Evolutionary conservation across 2,329 filamentous ascomycete species (phyloP).

Genomic region (Gnomoniopsis smithogilvyi): DNA sequence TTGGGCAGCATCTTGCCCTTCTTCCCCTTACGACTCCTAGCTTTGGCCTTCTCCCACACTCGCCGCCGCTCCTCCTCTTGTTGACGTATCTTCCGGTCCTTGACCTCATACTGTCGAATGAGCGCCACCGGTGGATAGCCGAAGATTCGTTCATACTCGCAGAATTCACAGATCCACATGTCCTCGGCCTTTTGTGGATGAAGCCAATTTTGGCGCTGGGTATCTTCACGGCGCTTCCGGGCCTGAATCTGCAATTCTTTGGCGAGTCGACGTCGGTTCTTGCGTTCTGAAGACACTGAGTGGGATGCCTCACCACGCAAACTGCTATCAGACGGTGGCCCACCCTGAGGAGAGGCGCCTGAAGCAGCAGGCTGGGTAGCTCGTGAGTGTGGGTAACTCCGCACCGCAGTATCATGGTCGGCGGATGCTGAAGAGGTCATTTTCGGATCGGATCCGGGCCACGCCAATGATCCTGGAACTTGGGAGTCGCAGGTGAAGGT

Average conservation of each 20-base stretch:
- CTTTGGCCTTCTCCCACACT: conserved; percentile 87
- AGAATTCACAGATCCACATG: conserved; percentile 96
- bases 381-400: conserved; percentile 16
- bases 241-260: conserved; percentile 75
- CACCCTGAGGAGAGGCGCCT: background rate
- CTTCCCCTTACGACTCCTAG: conserved; percentile 86
- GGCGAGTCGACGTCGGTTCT: conserved; percentile 55
- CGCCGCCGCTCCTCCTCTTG: conserved; percentile 82
- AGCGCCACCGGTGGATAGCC: conserved; percentile 80
- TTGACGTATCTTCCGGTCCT: conserved; percentile 81
- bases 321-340: conserved; percentile 12
- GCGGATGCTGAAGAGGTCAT: conserved; percentile 12
- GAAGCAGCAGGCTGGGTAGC: background rate
- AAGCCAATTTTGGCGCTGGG: conserved; percentile 72
- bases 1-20: conserved; percentile 70
- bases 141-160: conserved; percentile 95
- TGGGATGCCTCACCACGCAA: conserved; percentile 9
- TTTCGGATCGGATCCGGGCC: conserved; percentile 56
- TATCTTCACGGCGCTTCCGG: conserved; percentile 71
- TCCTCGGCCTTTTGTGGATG: conserved; percentile 69
- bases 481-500: conserved; percentile 96
- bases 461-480: conserved; percentile 73
- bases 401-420: conserved; percentile 18
- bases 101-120: conserved; percentile 90
- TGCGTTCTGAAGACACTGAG: conserved; percentile 13